Base-by-base conservation (phyloP, 148 eudicot species). In the Chenopodium album region DNA sequence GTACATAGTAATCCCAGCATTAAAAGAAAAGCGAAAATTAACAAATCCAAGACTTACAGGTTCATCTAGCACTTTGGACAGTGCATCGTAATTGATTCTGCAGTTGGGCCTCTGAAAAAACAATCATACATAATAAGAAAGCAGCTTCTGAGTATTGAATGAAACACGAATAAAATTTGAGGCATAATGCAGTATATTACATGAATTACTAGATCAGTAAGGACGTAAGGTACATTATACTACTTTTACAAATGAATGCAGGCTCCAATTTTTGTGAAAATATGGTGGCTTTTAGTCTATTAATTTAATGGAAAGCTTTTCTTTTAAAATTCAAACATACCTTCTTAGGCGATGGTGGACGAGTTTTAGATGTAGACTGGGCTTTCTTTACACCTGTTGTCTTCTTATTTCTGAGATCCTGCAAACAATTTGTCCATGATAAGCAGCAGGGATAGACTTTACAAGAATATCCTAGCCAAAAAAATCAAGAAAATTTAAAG, bases 41-140 rank as follows among this genome's bases (percentile, higher is more conserved):
- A 26, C 52, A 20, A 72, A 78, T 8, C 44, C 9, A 67, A 48
- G 47, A 81, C 87, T 85, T 81, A 85, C 87, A 73, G 84, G 82
- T 64, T 77, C 84, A 20, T 74, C 79, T 56, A 85, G 77, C 28
- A 78, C 0, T 73, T 78, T 74, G 78, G 47, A 23, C 10, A 85
- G 71, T 41, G 72, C 84, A 3, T 85, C 82, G 22, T 81, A 75
- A 75, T 85, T 85, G 79, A 85, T 78, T 74, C 71, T 81, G 32
- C 80, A 76, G 77, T 72, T 59, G 17, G 74, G 19, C 60, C 83
- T 80, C 86, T 84, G 83, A 46, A 70, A 70, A 68, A 76, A 10
- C 9, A 26, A 62, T 60, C 46, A 79, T 6, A 17, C 19, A 32
- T 68, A 44, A 68, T 26, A 37, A 83, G 68, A 67, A 26, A 52